Evolutionary conservation across 2,329 filamentous ascomycete genomes (phyloP).

Genomic region (Tothia fuscella): DNA sequence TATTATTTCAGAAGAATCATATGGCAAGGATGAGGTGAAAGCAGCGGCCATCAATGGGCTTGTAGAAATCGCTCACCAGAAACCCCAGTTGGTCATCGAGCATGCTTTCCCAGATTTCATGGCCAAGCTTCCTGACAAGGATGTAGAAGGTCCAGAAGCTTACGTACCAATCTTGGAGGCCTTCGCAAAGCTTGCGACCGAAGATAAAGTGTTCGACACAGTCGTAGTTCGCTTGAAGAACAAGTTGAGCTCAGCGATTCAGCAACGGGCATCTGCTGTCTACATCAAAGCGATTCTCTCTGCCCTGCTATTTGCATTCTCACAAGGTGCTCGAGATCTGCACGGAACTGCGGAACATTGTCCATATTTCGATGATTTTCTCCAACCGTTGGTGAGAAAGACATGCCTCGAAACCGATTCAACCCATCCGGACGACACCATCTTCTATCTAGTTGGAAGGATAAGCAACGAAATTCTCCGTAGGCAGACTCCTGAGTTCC

Average conservation of each 20-base stretch:
- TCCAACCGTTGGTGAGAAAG: conserved; percentile 29
- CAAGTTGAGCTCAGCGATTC: conserved; percentile 46
- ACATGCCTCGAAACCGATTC: conserved; percentile 22
- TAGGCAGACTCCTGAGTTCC: conserved; percentile 36
- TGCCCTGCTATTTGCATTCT: conserved; percentile 50
- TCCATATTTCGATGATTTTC: conserved; percentile 35
- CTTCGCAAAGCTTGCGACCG: conserved; percentile 51
- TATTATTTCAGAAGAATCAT: conserved; percentile 45
- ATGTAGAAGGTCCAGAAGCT: conserved; percentile 30
- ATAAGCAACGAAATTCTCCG: conserved; percentile 49
- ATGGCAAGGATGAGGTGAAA: conserved; percentile 45
- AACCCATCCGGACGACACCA: conserved; percentile 32
- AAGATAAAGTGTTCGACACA: conserved; percentile 51
- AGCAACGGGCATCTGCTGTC: conserved; percentile 36
- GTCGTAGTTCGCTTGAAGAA: conserved; percentile 51
- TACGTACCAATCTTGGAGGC: conserved; percentile 50
- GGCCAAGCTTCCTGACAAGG: conserved; percentile 48
- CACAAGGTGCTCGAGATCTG: conserved; percentile 39
- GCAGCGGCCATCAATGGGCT: conserved; percentile 46
- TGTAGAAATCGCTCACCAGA: conserved; percentile 49
- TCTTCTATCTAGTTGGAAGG: conserved; percentile 48
- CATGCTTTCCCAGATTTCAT: conserved; percentile 56
- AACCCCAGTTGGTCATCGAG: conserved; percentile 49
- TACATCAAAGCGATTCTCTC: conserved; percentile 50
- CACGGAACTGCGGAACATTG: conserved; percentile 24